phyloP scores from a whole-genome alignment of 768 basidiomycete species.

The Mycena capillaripes region DNA sequence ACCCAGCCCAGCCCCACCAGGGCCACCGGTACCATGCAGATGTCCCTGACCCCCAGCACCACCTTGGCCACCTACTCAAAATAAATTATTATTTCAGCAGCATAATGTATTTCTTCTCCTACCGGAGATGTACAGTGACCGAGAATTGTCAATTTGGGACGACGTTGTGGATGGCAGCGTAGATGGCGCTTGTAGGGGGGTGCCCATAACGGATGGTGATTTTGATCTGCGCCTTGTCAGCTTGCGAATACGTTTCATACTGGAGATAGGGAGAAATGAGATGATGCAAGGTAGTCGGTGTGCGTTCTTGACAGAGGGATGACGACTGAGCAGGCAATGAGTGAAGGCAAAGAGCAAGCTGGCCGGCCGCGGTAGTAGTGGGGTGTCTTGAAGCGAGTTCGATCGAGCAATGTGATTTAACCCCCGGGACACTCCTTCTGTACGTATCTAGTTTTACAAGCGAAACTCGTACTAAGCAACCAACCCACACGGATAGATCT shows the following conservation, averaged over 20 bases:
- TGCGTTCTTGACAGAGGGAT: conserved; percentile 1
- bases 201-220: too few species aligned
- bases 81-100: too few species aligned
- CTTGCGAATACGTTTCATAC: conserved; percentile 9
- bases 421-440: not conserved
- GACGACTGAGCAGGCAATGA: not conserved
- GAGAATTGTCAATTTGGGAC: too few species aligned
- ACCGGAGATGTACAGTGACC: too few species aligned
- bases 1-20: too few species aligned
- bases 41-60: too few species aligned
- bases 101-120: too few species aligned
- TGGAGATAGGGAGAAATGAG: not conserved
- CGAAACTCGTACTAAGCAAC: not conserved
- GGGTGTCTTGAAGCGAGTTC: not conserved
- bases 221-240: not conserved
- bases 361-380: not conserved
- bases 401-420: not conserved
- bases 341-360: too few species aligned
- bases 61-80: too few species aligned
- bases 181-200: too few species aligned
- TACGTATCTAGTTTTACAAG: not conserved
- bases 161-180: too few species aligned
- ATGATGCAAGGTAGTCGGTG: not conserved
- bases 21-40: too few species aligned
- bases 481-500: not conserved